Evolutionary conservation across 2,329 filamentous ascomycete genomes (phyloP).

Genomic region (Penicillium fuscoglaucum): DNA sequence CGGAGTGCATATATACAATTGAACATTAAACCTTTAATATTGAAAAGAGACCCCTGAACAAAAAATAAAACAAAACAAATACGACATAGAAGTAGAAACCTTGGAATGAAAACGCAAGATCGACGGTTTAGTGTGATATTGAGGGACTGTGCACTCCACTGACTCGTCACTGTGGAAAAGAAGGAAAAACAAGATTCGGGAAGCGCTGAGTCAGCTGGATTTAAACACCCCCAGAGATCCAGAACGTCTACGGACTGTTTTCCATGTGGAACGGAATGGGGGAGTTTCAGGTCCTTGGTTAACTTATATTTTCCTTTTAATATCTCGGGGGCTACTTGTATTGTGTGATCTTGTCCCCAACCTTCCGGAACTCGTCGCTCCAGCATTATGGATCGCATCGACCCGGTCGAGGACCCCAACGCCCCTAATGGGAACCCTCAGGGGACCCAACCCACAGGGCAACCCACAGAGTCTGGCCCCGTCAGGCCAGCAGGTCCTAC

Average conservation of each 20-base stretch:
- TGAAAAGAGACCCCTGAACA: not conserved
- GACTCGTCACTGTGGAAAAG: slow-evolving; percentile 10
- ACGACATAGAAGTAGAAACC: not conserved
- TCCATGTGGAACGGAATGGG: not conserved
- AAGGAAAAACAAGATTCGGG: slow-evolving; percentile 21
- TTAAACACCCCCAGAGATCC: not conserved
- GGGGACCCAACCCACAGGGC: slow-evolving; percentile 9
- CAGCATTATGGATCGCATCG: slow-evolving; percentile 42
- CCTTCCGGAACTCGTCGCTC: not conserved
- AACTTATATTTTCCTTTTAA: not conserved
- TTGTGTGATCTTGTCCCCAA: not conserved
- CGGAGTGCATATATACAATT: not conserved
- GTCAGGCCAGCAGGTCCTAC: slow-evolving; percentile 15
- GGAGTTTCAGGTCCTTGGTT: not conserved
- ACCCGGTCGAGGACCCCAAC: slow-evolving; percentile 29
- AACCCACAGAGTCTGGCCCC: slow-evolving; percentile 8
- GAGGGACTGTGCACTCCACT: slow-evolving; percentile 13
- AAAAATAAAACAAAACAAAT: not conserved
- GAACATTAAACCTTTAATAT: too few species aligned
- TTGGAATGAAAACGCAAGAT: slow-evolving; percentile 9
- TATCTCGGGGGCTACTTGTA: not conserved
- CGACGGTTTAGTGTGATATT: slow-evolving; percentile 12
- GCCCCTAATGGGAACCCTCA: slow-evolving; percentile 10
- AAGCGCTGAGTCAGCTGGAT: slow-evolving; percentile 18
- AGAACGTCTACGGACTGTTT: not conserved